These are phyloP conservation scores for Erucastrum elatum DNA, from an alignment of 345 rosid species.

Conservation along the genomic window DNA sequence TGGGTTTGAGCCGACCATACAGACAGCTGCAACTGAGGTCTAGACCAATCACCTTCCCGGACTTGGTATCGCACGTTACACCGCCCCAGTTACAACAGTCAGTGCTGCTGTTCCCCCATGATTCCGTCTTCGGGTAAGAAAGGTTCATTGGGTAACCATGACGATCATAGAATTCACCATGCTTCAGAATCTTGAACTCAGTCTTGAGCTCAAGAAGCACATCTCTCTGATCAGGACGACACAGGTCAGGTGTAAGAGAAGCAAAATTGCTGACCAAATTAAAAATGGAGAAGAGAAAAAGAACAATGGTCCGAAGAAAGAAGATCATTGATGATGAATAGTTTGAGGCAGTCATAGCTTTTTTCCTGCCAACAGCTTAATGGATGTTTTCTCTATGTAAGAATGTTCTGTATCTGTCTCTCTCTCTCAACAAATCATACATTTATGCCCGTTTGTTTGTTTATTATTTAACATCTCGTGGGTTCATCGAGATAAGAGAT, in stretches of 20 bases:
- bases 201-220: neutral
- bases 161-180: neutral
- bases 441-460: too few species aligned
- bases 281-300: neutral
- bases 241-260: too few species aligned
- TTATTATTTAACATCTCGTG: too few species aligned
- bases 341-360: too few species aligned
- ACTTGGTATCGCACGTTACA: constrained; percentile 7
- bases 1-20: neutral
- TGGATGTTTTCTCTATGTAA: too few species aligned
- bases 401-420: too few species aligned
- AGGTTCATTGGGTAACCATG: neutral
- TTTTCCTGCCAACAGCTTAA: too few species aligned
- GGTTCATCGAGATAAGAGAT: too few species aligned
- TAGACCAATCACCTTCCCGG: neutral
- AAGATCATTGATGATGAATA: neutral
- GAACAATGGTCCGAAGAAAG: neutral
- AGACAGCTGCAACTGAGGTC: constrained; percentile 9
- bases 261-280: neutral
- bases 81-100: constrained; percentile 22
- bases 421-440: too few species aligned
- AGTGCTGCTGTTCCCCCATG: neutral
- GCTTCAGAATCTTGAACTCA: neutral
- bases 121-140: neutral
- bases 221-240: neutral